A percentile compares a stretch with the other conserved stretches of the same genome.
phyloP scores from a whole-genome alignment of 371 early-diverging fungal genomes.

The Apophysomyces elegans region DNA sequence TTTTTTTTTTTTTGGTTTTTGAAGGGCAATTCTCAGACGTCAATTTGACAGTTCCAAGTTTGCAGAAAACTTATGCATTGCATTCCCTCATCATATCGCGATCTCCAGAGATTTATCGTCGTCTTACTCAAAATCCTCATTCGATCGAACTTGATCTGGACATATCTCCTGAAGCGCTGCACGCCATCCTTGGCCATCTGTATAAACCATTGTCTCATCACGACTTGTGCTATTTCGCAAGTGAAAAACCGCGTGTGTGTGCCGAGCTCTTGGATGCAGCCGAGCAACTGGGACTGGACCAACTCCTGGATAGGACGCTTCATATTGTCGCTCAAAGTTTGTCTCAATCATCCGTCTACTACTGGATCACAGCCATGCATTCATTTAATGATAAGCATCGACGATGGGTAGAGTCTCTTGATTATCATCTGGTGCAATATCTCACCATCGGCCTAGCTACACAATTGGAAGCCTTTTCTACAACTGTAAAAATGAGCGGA shows the following conservation, averaged over 20 bases:
- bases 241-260: conserved; percentile 40
- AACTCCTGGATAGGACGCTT: conserved; percentile 29
- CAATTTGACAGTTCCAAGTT: conserved; percentile 34
- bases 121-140: conserved; percentile 23
- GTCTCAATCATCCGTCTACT: conserved; percentile 29
- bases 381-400: background rate
- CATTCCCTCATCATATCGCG: conserved; percentile 38
- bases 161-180: conserved; percentile 34
- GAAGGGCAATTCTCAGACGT: conserved; percentile 44
- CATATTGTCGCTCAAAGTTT: conserved; percentile 28
- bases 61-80: conserved; percentile 37
- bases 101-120: conserved; percentile 42
- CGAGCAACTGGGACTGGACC: conserved; percentile 39
- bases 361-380: conserved; percentile 30
- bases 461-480: conserved; percentile 37
- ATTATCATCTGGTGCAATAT: conserved; percentile 36
- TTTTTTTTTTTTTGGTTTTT: background rate
- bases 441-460: conserved; percentile 25
- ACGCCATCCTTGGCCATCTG: conserved; percentile 39
- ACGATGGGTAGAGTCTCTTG: conserved; percentile 37
- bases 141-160: conserved; percentile 35
- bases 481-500: conserved; percentile 32
- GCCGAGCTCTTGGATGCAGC: conserved; percentile 42
- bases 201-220: conserved; percentile 35
- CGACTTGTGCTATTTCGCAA: conserved; percentile 37